Evolutionary conservation across 345 rosid species (phyloP), one percentile per base, ranked within the genome.

Genomic region (Microthlaspi erraticum): DNA sequence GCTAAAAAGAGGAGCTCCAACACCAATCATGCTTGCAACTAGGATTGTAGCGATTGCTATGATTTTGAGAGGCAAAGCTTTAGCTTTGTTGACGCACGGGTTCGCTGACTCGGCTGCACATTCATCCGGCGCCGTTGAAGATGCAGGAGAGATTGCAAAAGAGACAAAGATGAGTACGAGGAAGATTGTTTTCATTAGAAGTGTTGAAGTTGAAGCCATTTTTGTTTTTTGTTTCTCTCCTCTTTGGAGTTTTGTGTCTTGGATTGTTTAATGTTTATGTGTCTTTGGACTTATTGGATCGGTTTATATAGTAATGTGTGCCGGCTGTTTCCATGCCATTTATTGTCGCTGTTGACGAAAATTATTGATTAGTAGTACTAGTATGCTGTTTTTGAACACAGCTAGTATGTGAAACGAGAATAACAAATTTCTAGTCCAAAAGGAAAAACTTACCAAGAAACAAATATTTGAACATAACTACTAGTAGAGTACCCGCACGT

Each of bases 11-110:
- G 98, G 98, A 9, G 79, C 42, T 10, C 75, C 68, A 1, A 89
- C 92, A 36, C 96, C 96, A 29, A 89, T 76, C 73, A 85, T 66
- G 71, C 96, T 92, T 17, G 92, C 41, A 4, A 83, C 43, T 7
- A 89, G 64, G 29, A 89, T 89, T 5, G 84, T 10, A 3, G 36
- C 37, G 0, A 83, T 81, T 55, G 90, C 96, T 14, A 89, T 78
- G 51, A 89, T 53, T 74, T 89, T 89, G 2, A 87, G 81, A 20
- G 86, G 71, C 53, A 81, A 45, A 0, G 96, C 84, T 73, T 73
- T 76, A 2, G 73, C 43, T 73, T 86, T 87, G 81, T 87, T 67
- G 51, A 70, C 79, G 69, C 96, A 89, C 0, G 77, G 46, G 20
- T 73, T 58, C 4, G 52, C 31, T 31, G 70, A 31, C 14, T 78